Percentiles rank a stretch among this genome's conserved stretches.
Evolutionary conservation across 2,329 filamentous ascomycete genomes (phyloP).

Genomic region (Alternaria arborescens): DNA sequence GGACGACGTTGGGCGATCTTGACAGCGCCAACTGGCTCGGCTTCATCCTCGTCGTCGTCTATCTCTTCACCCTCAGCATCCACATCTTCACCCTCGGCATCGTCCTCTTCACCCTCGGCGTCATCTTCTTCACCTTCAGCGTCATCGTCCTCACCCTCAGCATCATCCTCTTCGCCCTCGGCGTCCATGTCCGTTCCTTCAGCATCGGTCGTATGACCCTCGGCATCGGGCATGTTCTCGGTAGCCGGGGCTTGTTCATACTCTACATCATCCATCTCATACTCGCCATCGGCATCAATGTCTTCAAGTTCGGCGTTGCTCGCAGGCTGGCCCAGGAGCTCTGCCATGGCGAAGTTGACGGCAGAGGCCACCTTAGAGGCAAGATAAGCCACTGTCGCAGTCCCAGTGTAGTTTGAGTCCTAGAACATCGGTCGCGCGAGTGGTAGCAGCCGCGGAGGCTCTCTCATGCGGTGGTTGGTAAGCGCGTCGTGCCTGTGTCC

Average conservation of each 20-base stretch:
- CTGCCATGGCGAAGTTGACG: slow-evolving; percentile 54
- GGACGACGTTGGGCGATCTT: slow-evolving; percentile 49
- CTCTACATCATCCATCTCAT: slow-evolving; percentile 50
- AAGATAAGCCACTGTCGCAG: slow-evolving; percentile 48
- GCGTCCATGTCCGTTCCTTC: slow-evolving; percentile 55
- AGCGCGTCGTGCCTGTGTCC: slow-evolving; percentile 39
- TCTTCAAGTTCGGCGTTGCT: slow-evolving; percentile 45
- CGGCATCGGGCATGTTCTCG: slow-evolving; percentile 32
- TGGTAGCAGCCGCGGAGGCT: slow-evolving; percentile 30
- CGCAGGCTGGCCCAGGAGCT: slow-evolving; percentile 49
- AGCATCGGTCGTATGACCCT: slow-evolving; percentile 50
- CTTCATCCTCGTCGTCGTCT: slow-evolving; percentile 64
- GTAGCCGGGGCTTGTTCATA: slow-evolving; percentile 35
- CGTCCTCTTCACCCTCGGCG: slow-evolving; percentile 49
- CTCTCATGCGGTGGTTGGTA: slow-evolving; percentile 36
- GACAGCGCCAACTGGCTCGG: slow-evolving; percentile 54
- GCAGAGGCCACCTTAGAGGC: slow-evolving; percentile 51
- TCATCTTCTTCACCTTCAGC: slow-evolving; percentile 59
- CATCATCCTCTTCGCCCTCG: slow-evolving; percentile 59
- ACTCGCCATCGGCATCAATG: slow-evolving; percentile 51
- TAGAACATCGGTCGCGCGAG: slow-evolving; percentile 39
- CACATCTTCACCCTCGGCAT: slow-evolving; percentile 51
- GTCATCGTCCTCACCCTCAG: slow-evolving; percentile 54
- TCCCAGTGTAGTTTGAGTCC: slow-evolving; percentile 17
- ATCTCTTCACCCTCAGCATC: slow-evolving; percentile 55